Base-by-base conservation (phyloP, 768 basidiomycete genomes). In the Trametes elegans region DNA sequence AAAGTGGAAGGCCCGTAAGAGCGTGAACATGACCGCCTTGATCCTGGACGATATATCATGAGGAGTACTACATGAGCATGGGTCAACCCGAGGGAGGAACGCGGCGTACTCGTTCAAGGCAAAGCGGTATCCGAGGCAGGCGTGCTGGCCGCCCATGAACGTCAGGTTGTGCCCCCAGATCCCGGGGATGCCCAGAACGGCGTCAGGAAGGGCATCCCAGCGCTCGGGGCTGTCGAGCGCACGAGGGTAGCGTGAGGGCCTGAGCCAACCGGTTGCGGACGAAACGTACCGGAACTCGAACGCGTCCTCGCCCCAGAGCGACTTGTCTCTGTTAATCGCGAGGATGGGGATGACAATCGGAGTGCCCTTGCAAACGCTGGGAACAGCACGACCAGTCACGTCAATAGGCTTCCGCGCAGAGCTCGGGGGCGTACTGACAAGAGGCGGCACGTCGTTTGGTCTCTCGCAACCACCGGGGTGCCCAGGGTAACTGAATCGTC, bases 81-180 rank as follows among this genome's bases (percentile, higher is more conserved):
- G n/a, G n/a, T n/a, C n/a, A n/a, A n/a, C n/a, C n/a, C n/a, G n/a
- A n/a, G n/a, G n/a, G n/a, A n/a, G n/a, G n/a, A n/a, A n/a, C n/a
- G n/a, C n/a, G n/a, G 73, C 80, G 35, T 57, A 83, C 80, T 84
- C 83, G 23, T 79, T 72, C 14, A 87, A 64, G 7, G 86, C 75
- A 62, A 87, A 87, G 2, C 81, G 77, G 64, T 80, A 87, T 0
- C 85, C 84, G 31, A 87, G 85, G 52, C 86, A 88, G 0, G 82
- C 76, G 24, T 78, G 75, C 14, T 82, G 80, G 1, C 87, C 87
- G 21, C 82, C 83, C 3, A 84, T 60, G 74, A 88, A 88, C 0
- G 81, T 79, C 18, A 87, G 63, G 60, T 81, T 61, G 59, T 85
- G 78, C 16, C 78, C 76, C 78, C 79, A 85, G 1, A 86, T 73